phyloP scores from a whole-genome alignment of 1,139 yeast species.

The Hemisphaericaspora subhashii region DNA sequence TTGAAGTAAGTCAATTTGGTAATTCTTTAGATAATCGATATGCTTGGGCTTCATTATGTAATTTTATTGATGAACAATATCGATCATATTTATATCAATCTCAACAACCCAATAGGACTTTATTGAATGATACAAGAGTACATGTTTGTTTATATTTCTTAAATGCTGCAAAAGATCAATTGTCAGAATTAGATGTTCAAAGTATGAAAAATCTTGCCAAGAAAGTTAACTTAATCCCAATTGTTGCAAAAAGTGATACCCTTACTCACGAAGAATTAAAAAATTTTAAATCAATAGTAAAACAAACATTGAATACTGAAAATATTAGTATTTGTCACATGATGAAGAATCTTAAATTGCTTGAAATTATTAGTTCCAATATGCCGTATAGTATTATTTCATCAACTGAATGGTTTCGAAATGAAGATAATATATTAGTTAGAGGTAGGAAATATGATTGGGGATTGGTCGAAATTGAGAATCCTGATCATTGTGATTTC shows the following conservation, averaged over 20 bases:
- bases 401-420: conserved; percentile 35
- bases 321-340: conserved; percentile 60
- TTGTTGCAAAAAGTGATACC: conserved; percentile 84
- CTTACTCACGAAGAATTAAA: conserved; percentile 45
- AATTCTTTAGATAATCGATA: conserved; percentile 41
- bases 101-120: conserved; percentile 65
- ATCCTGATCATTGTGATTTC: conserved; percentile 67
- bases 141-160: conserved; percentile 79
- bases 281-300: conserved; percentile 46
- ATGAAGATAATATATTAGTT: conserved; percentile 38
- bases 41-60: conserved; percentile 58
- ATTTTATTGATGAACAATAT: conserved; percentile 63
- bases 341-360: conserved; percentile 41
- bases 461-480: conserved; percentile 75
- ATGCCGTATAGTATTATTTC: conserved; percentile 67
- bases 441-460: conserved; percentile 70
- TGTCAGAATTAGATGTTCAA: conserved; percentile 60
- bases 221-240: conserved; percentile 91
- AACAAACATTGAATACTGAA: conserved; percentile 43
- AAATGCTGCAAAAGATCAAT: conserved; percentile 52
- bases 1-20: conserved; percentile 42
- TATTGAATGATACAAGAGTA: conserved; percentile 57
- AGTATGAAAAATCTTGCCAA: conserved; percentile 86
- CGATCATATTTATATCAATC: conserved; percentile 60
- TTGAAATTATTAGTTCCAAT: conserved; percentile 29